These are phyloP conservation scores for Xylariaceae sp. DNA, from an alignment of 2,329 filamentous ascomycete species.

Conservation along the genomic window DNA sequence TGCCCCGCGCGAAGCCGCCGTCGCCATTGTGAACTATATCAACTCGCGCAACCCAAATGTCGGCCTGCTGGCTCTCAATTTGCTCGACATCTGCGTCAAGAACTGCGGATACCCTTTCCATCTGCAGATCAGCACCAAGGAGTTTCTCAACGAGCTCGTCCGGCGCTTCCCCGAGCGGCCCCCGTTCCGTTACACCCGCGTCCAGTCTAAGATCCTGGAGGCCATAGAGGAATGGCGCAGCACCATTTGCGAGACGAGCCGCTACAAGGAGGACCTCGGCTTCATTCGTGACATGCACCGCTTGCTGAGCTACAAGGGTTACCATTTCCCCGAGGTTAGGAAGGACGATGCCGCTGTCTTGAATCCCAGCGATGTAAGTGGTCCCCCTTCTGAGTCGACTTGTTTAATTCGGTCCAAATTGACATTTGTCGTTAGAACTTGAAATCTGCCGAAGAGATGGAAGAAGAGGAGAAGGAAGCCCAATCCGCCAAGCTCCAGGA, in stretches of 20 bases:
- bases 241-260: slow-evolving; percentile 96
- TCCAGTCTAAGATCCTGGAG: slow-evolving; percentile 90
- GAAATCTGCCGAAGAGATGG: slow-evolving; percentile 97
- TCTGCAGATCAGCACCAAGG: slow-evolving; percentile 96
- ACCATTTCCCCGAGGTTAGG: slow-evolving; percentile 88
- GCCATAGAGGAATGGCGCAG: slow-evolving; percentile 97
- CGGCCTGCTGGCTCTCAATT: slow-evolving; percentile 80
- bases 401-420: not conserved
- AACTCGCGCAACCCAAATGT: slow-evolving; percentile 98
- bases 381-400: not conserved
- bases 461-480: slow-evolving; percentile 89
- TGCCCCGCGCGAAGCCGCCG: slow-evolving; percentile 89
- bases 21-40: slow-evolving; percentile 88
- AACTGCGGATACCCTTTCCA: slow-evolving; percentile 99
- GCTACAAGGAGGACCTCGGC: slow-evolving; percentile 95
- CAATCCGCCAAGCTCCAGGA: slow-evolving; percentile 99
- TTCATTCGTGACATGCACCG: slow-evolving; percentile 98
- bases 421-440: slow-evolving; percentile 62
- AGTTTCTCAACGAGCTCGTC: slow-evolving; percentile 97
- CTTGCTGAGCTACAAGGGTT: slow-evolving; percentile 92
- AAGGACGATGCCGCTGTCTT: slow-evolving; percentile 93
- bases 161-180: slow-evolving; percentile 93
- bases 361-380: slow-evolving; percentile 89
- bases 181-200: slow-evolving; percentile 77
- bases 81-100: slow-evolving; percentile 98